Evolutionary conservation across 345 rosid species (phyloP), one percentile per base, ranked within the genome.

Genomic region (Salix arbutifolia): DNA sequence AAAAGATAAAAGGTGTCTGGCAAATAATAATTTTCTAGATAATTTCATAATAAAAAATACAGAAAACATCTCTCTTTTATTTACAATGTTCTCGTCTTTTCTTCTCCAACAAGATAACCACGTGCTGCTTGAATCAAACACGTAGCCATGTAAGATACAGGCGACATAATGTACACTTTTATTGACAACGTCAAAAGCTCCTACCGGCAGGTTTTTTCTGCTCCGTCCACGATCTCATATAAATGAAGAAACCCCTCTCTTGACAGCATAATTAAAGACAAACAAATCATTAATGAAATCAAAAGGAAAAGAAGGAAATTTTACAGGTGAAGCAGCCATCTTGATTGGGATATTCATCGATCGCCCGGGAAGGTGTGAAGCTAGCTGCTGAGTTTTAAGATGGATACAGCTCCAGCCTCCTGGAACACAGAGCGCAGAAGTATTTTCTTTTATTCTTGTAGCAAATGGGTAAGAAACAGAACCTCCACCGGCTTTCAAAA

Each of bases 401-500:
- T n/a, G 5, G 35, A 60, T 48, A 67, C 21, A 60, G 25, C 33
- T 74, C 82, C 65, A 79, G 61, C 28, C 78, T 70, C 30, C 77
- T n/a, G 38, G 70, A 14, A 37, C 82, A 79, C 5, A 60, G 26
- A 44, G 65, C 16, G 6, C 78, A 79, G 8, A 46, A 62, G 26
- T 37, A 74, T 53, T 67, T 74, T 25, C 82, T 23, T 42, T 79
- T 74, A 70, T 42, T 74, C 13, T 17, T 79, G 44, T 74, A 64
- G 17, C 82, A 74, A 13, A 79, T 23, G 26, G 82, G 64, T 23
- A 79, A 23, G 67, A 74, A 79, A 46, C 82, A 79, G 50, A 69
- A 71, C 38, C 53, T 74, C 82, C 82, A 33, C 73, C 70, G 25
- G 48, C 65, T 44, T n/a, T 79, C 82, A 18, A 79, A 77, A 65